Percentiles rank a stretch among this genome's conserved stretches.
Evolutionary conservation across 2,329 filamentous ascomycete genomes (phyloP).

Genomic region (Xylariaceae sp.): DNA sequence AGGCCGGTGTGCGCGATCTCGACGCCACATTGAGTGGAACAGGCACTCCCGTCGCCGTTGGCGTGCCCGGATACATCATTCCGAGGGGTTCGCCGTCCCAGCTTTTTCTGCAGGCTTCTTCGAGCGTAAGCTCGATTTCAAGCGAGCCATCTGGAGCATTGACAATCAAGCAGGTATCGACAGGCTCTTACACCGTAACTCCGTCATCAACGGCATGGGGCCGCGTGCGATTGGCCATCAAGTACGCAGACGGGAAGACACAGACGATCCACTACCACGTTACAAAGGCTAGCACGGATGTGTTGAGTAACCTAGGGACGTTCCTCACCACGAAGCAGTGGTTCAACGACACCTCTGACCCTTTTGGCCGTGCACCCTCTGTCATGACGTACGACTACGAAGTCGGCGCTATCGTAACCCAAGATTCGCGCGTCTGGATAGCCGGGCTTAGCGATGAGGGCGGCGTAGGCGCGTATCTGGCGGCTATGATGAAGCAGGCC

Average conservation of each 20-base stretch:
- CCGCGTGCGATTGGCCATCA: conserved; percentile 54
- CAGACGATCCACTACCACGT: conserved; percentile 65
- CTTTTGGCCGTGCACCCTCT: conserved; percentile 60
- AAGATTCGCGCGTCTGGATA: conserved; percentile 62
- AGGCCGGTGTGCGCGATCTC: conserved; percentile 52
- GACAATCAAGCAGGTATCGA: conserved; percentile 38
- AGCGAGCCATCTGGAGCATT: conserved; percentile 49
- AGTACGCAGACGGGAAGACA: conserved; percentile 53
- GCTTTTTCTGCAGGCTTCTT: conserved; percentile 53
- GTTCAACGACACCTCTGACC: conserved; percentile 58
- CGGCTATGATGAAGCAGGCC: conserved; percentile 61
- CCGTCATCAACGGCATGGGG: conserved; percentile 56
- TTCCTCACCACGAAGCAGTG: conserved; percentile 63
- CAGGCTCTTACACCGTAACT: conserved; percentile 50
- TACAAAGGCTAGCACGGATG: conserved; percentile 53
- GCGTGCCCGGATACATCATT: conserved; percentile 62
- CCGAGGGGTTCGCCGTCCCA: conserved; percentile 53
- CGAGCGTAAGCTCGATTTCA: conserved; percentile 49
- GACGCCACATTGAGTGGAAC: conserved; percentile 53
- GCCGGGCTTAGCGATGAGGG: conserved; percentile 66
- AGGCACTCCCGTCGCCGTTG: conserved; percentile 56
- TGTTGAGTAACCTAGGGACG: conserved; percentile 54
- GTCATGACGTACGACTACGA: conserved; percentile 64
- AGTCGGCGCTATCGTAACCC: conserved; percentile 49
- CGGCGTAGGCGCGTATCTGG: conserved; percentile 62